phyloP scores from a whole-genome alignment of 2,329 filamentous ascomycete genomes.

The Penicillium rolfsii region DNA sequence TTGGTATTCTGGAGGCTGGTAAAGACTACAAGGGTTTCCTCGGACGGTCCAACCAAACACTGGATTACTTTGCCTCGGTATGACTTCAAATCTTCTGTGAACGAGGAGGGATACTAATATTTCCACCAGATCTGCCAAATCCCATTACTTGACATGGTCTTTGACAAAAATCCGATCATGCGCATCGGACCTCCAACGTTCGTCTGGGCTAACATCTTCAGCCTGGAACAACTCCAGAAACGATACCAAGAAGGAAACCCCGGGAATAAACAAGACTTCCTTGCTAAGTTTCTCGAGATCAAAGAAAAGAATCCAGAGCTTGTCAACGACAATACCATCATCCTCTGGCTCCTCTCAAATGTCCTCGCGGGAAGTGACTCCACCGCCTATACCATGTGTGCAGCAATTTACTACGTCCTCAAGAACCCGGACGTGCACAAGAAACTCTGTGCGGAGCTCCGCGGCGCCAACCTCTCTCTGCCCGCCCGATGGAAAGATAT shows the following conservation, averaged over 20 bases:
- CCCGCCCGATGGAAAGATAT: conserved; percentile 27
- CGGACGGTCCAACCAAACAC: conserved; percentile 18
- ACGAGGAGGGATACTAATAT: not conserved
- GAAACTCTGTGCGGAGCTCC: conserved; percentile 33
- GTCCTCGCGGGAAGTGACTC: conserved; percentile 41
- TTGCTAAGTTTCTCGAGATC: conserved; percentile 17
- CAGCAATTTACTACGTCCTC: conserved; percentile 38
- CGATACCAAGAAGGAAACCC: conserved; percentile 10
- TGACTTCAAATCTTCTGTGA: not conserved
- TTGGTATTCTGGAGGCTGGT: conserved; percentile 30
- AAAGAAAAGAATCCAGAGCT: conserved; percentile 20
- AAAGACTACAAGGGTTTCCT: conserved; percentile 26
- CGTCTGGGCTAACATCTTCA: conserved; percentile 21
- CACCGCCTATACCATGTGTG: conserved; percentile 38
- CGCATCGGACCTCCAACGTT: conserved; percentile 29
- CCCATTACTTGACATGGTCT: conserved; percentile 23
- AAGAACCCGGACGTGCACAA: conserved; percentile 29
- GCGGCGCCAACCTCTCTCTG: conserved; percentile 17
- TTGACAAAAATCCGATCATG: conserved; percentile 30
- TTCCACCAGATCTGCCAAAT: conserved; percentile 28
- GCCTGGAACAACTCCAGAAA: conserved; percentile 20
- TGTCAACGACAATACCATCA: conserved; percentile 17
- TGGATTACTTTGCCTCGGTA: conserved; percentile 31
- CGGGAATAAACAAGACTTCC: conserved; percentile 9
- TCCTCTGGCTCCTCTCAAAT: conserved; percentile 27